Evolutionary conservation across 768 basidiomycete species (phyloP), one percentile per base, ranked within the genome.

Genomic region (Trametes gibbosa): DNA sequence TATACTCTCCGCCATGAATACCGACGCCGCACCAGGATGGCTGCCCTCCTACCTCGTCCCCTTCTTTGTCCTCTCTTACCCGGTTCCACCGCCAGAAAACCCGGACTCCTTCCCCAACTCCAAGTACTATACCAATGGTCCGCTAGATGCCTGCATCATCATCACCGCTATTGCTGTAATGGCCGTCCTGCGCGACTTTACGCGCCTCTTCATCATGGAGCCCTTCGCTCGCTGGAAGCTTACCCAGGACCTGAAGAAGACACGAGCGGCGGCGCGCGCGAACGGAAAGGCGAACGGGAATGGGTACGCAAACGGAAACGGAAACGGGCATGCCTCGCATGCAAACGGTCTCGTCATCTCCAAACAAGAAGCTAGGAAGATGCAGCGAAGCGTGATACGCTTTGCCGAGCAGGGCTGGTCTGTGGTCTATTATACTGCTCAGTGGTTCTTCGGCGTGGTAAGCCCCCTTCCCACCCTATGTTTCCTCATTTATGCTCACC

Each of bases 381-480:
- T 90, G 58, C 83, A 87, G 59, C 79, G 88, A 68, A 86, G 84
- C 61, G 86, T 94, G 41, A 71, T 90, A 45, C 80, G 97, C 66
- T 98, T 98, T 69, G 92, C 93, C 2, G 97, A 99, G 72, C 97
- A 99, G 74, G 90, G 93, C 56, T 98, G 94, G 92, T 85, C 84
- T 35, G 79, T 86, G 45, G 73, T 92, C 49, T 98, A 96, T 73
- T 94, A 91, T 69, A 75, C 83, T 40, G 56, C 83, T 1, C 89
- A 87, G 65, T 96, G 90, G 82, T 72, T 72, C 21, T 85, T 85
- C 70, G 96, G 96, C 27, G 64, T 92, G 63, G 96, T 56, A 24
- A 56, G 55, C 47, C 13, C 17, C n/a, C n/a, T n/a, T 41, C 47
- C 23, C 29, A n/a, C 27, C 21, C 37, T 16, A 5, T 96, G 69